Percentiles rank a stretch among this genome's conserved stretches.
phyloP scores from a whole-genome alignment of 345 rosid genomes.

The Euphorbia peplus region DNA sequence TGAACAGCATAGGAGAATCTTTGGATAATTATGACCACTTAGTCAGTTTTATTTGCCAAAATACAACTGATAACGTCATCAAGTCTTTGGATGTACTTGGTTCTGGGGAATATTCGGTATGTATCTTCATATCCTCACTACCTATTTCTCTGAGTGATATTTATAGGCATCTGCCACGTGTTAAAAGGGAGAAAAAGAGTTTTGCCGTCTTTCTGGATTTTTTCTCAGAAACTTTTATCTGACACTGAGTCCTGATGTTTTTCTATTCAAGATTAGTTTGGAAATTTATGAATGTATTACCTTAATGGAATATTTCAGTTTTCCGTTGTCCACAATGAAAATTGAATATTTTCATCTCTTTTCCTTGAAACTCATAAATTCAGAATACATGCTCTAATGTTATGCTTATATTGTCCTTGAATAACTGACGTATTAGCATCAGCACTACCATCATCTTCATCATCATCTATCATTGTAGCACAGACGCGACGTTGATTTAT shows the following conservation, averaged over 20 bases:
- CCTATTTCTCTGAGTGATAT: background rate
- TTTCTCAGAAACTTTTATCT: constrained; percentile 1
- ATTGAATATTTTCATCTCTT: background rate
- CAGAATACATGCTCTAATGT: background rate
- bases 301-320: background rate
- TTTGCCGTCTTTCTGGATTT: background rate
- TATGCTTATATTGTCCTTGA: background rate
- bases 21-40: constrained; percentile 10
- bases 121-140: background rate
- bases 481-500: background rate
- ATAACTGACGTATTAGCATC: background rate
- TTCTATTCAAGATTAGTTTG: background rate
- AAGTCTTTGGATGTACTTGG: background rate
- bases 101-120: constrained; percentile 7
- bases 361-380: background rate
- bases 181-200: background rate
- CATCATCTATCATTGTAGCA: background rate
- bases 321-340: background rate
- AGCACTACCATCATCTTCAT: background rate
- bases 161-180: background rate
- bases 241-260: constrained; percentile 1
- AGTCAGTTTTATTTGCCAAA: constrained; percentile 7
- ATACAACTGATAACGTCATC: constrained; percentile 5
- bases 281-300: background rate
- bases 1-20: constrained; percentile 10